Conservation (phyloP, 2,329 filamentous ascomycete species). For the Ophiocordyceps australis region DNA sequence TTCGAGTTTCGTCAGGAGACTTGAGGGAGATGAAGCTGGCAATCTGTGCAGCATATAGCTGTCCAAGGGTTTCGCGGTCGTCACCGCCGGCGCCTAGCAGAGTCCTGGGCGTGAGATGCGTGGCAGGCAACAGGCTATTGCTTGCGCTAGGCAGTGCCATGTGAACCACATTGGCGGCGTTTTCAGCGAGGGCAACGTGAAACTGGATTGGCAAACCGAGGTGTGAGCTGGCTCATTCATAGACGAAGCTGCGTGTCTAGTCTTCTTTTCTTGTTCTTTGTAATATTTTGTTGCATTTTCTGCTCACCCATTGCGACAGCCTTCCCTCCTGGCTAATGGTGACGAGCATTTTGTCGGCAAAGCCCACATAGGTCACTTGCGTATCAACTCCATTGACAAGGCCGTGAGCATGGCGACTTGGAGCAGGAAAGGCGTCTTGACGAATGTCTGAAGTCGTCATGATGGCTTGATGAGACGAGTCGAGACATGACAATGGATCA, state of each 20-base stretch:
- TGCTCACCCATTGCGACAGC: slow-evolving; percentile 74
- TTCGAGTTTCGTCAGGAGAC: slow-evolving; percentile 44
- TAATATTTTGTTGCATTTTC: accelerated
- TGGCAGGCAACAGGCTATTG: slow-evolving; percentile 47
- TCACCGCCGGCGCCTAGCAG: slow-evolving; percentile 68
- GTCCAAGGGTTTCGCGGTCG: slow-evolving; percentile 66
- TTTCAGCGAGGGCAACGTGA: slow-evolving; percentile 59
- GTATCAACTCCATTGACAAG: slow-evolving; percentile 52
- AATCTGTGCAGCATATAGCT: slow-evolving; percentile 79
- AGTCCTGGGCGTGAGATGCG: slow-evolving; percentile 71
- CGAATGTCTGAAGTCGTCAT: slow-evolving; percentile 24
- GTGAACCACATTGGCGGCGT: slow-evolving; percentile 45
- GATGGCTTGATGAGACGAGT: too few relatives aligned
- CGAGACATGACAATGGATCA: too few relatives aligned
- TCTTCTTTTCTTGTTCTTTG: too few relatives aligned
- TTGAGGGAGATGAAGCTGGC: slow-evolving; percentile 61
- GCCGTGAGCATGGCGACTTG: slow-evolving; percentile 39
- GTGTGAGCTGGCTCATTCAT: too few relatives aligned
- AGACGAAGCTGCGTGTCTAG: too few relatives aligned
- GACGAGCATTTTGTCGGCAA: slow-evolving; percentile 80
- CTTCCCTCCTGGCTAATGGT: slow-evolving; percentile 75
- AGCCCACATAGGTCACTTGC: slow-evolving; percentile 52
- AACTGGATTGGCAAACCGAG: slow-evolving; percentile 26
- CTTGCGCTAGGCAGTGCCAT: slow-evolving; percentile 30
- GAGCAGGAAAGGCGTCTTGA: slow-evolving; percentile 48